A percentile compares a stretch with the other conserved stretches of the same genome.
phyloP scores from a whole-genome alignment of 2,329 filamentous ascomycete species.

The Zymoseptoria passerinii region DNA sequence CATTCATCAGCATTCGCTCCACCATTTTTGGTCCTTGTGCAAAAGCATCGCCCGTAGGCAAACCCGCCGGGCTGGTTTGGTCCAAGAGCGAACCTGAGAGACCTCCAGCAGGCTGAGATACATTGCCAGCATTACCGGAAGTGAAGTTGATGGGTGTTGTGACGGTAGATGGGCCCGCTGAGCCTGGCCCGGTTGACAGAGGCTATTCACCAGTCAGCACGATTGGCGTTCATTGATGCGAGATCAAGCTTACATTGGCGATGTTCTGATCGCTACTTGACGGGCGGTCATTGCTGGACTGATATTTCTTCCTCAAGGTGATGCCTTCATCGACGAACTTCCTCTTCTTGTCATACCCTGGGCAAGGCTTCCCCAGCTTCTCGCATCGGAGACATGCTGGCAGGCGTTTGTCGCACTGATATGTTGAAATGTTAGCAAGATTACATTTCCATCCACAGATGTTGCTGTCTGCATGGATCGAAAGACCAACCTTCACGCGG shows the following conservation, averaged over 20 bases:
- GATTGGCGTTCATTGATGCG: not conserved
- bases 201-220: not conserved
- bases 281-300: constrained; percentile 9
- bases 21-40: not conserved
- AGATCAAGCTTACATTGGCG: not conserved
- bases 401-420: constrained; percentile 27
- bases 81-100: not conserved
- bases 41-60: not conserved
- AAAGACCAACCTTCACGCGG: constrained; percentile 24
- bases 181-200: not conserved
- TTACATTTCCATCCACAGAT: not conserved
- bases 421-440: not conserved
- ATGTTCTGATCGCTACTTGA: constrained; percentile 7
- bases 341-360: constrained; percentile 30
- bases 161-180: not conserved
- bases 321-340: constrained; percentile 31
- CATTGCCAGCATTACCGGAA: not conserved
- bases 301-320: constrained; percentile 26
- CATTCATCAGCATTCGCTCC: constrained; percentile 10
- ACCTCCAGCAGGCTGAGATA: not conserved
- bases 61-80: not conserved
- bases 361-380: constrained; percentile 29
- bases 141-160: not conserved
- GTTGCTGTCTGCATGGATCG: not conserved
- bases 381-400: constrained; percentile 27